phyloP scores from a whole-genome alignment of 305 asterid species.

The Andrographis paniculata region DNA sequence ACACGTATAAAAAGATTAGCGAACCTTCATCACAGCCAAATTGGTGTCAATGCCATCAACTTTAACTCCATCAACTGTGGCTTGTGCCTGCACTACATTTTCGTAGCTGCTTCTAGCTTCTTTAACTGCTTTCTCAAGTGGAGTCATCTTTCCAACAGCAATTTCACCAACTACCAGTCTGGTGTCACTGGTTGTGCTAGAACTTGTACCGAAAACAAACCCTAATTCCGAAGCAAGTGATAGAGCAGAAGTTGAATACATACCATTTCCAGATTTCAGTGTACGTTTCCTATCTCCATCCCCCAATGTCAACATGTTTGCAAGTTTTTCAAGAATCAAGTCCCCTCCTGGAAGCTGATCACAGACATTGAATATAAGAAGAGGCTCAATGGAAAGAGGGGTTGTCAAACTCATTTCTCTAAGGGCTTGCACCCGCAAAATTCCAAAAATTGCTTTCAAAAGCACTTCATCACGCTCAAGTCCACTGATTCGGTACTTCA shows the following conservation, averaged over 20 bases:
- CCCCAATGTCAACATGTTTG: slow-evolving; percentile 43
- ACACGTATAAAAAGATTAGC: not conserved
- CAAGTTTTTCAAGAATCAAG: slow-evolving; percentile 72
- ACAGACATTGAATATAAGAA: slow-evolving; percentile 86
- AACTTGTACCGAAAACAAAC: slow-evolving; percentile 49
- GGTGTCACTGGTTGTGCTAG: slow-evolving; percentile 32
- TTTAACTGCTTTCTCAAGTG: slow-evolving; percentile 71
- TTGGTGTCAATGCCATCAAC: slow-evolving; percentile 86
- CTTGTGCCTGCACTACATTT: slow-evolving; percentile 66
- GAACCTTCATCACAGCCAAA: slow-evolving; percentile 90
- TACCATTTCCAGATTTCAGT: slow-evolving; percentile 32
- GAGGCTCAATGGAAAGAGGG: slow-evolving; percentile 43
- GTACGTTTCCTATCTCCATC: slow-evolving; percentile 34
- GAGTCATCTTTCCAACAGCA: slow-evolving; percentile 68
- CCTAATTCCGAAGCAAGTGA: slow-evolving; percentile 72
- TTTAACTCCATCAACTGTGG: slow-evolving; percentile 85
- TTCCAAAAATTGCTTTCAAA: slow-evolving; percentile 76
- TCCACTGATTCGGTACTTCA: slow-evolving; percentile 58
- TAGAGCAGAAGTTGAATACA: slow-evolving; percentile 55
- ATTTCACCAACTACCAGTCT: slow-evolving; percentile 72
- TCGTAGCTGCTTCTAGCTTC: slow-evolving; percentile 76
- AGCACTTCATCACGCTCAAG: slow-evolving; percentile 68
- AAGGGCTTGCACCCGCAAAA: slow-evolving; percentile 77
- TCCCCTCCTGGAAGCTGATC: slow-evolving; percentile 93
- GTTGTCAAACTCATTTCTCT: slow-evolving; percentile 49